Conservation (phyloP, 331 rosid genomes). For the Malus hybrid region DNA sequence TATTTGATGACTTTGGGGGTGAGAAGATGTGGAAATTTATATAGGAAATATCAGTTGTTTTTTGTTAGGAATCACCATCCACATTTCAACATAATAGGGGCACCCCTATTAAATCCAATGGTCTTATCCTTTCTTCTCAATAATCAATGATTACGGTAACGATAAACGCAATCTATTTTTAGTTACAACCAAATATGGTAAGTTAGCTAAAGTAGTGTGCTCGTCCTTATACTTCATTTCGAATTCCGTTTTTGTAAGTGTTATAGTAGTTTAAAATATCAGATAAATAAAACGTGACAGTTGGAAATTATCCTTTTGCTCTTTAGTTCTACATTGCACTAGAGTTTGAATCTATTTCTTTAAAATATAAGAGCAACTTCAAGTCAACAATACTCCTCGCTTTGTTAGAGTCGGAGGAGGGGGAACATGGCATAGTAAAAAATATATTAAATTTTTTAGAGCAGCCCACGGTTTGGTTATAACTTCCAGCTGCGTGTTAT, state of each 20-base stretch:
- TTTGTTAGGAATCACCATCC: not conserved
- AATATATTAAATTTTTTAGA: not conserved
- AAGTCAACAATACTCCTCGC: no score
- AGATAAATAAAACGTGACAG: no score
- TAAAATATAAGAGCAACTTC: no score
- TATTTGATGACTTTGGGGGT: not conserved
- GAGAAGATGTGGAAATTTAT: not conserved
- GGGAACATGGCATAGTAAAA: no score
- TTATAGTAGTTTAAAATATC: no score
- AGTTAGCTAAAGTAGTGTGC: not conserved
- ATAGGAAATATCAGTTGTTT: not conserved
- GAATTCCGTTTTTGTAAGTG: no score
- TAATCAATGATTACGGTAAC: not conserved
- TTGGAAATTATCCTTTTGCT: not conserved
- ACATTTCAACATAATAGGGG: not conserved
- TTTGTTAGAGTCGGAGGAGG: no score
- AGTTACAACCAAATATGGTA: not conserved
- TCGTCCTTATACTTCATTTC: not conserved
- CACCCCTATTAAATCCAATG: not conserved
- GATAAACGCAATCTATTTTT: not conserved
- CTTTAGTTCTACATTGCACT: not conserved
- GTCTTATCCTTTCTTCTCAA: not conserved
- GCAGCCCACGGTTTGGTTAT: not conserved
- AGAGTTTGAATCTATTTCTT: no score
- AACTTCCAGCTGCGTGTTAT: not conserved